A percentile compares a stretch with the other conserved stretches of the same genome.
phyloP scores from a whole-genome alignment of 495 filamentous ascomycete species.

The Trichoderma asperelloides region DNA sequence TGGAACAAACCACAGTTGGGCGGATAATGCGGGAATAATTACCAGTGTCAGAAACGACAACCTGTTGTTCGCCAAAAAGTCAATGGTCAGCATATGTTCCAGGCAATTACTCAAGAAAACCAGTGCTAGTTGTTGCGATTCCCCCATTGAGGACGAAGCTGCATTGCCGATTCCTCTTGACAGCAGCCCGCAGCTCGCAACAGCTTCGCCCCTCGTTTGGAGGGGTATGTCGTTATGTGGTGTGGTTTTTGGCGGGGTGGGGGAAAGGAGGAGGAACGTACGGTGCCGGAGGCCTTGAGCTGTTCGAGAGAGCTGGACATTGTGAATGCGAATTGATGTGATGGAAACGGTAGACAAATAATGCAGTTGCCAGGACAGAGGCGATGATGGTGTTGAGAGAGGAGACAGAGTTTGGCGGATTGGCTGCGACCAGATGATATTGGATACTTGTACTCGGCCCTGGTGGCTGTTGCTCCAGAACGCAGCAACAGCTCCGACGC shows the following conservation, averaged over 20 bases:
- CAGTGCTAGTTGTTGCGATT: slow-evolving; percentile 7
- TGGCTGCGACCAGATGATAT: background rate
- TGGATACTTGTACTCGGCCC: background rate
- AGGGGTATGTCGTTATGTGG: background rate
- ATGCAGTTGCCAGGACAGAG: too few relatives aligned
- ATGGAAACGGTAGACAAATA: background rate
- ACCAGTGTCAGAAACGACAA: slow-evolving; percentile 95
- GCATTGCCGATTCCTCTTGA: background rate
- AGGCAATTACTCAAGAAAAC: background rate
- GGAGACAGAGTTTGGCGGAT: background rate
- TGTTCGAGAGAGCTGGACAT: slow-evolving; percentile 91
- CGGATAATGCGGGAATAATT: slow-evolving; percentile 39
- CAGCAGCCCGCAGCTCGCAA: background rate
- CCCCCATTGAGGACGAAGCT: background rate
- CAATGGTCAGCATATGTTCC: slow-evolving; percentile 20
- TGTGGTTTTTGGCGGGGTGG: slow-evolving; percentile 27
- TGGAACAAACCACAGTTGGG: background rate
- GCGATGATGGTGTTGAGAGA: background rate
- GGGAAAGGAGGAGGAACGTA: slow-evolving; percentile 42
- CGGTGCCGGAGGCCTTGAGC: slow-evolving; percentile 91
- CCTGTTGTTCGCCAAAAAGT: slow-evolving; percentile 36
- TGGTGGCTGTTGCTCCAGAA: background rate
- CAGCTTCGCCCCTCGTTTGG: background rate
- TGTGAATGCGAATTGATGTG: slow-evolving; percentile 20
- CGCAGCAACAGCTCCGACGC: background rate